phyloP scores from a whole-genome alignment of 768 basidiomycete species.

The Pleurotus cornucopiae region DNA sequence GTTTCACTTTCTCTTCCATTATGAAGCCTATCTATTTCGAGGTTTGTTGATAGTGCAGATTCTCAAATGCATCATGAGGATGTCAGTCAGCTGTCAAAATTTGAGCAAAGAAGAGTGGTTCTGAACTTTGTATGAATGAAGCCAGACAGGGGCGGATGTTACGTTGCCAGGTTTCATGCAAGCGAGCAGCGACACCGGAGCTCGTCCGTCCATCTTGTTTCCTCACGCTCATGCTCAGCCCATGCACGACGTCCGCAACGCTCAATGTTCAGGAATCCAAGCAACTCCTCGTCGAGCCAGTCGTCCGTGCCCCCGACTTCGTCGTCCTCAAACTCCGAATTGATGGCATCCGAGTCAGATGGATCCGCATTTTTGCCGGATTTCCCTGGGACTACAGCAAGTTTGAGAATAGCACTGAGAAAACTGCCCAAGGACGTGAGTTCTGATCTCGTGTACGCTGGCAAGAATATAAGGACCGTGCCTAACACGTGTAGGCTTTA shows the following conservation, averaged over 20 bases:
- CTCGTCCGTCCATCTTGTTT: too few species aligned
- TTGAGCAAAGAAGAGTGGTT: too few species aligned
- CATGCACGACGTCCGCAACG: not conserved
- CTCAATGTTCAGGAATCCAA: not conserved
- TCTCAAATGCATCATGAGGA: too few species aligned
- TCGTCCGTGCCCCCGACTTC: not conserved
- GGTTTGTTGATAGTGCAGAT: too few species aligned
- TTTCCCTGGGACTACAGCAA: slow-evolving; percentile 11
- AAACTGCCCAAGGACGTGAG: slow-evolving; percentile 30
- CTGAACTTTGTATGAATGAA: too few species aligned
- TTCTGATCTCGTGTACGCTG: slow-evolving; percentile 14
- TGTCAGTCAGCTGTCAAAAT: too few species aligned
- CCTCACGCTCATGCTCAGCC: not conserved
- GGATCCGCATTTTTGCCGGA: slow-evolving; percentile 3
- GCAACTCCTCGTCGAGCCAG: not conserved
- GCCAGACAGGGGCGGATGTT: too few species aligned
- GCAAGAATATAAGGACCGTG: slow-evolving; percentile 21
- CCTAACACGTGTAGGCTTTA: slow-evolving; percentile 48
- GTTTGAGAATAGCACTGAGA: slow-evolving; percentile 22
- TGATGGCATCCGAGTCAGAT: slow-evolving; percentile 1
- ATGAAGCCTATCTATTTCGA: not conserved
- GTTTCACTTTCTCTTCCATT: not conserved
- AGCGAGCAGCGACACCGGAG: too few species aligned
- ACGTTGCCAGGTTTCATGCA: too few species aligned
- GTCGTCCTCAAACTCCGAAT: slow-evolving; percentile 2